Conservation (phyloP, 306 rosid genomes). For the Quercus glauca region DNA sequence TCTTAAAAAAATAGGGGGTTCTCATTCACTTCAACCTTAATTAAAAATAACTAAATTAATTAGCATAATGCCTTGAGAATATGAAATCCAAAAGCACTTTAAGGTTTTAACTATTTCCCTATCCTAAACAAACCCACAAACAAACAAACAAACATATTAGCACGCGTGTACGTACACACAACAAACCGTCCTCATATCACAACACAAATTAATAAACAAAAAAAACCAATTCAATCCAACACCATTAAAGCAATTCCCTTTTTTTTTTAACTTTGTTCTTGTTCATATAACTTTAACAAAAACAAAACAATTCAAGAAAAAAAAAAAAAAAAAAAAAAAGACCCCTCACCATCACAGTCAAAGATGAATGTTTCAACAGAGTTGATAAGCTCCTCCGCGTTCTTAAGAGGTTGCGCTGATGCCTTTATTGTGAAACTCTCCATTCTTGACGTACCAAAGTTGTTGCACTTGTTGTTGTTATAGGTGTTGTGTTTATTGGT, state of each 20-base stretch:
- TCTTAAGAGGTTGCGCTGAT: constrained; percentile 68
- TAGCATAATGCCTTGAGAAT: background rate
- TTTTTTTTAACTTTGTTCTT: background rate
- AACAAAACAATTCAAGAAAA: background rate
- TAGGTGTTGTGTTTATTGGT: background rate
- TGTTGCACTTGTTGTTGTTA: background rate
- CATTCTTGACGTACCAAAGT: constrained; percentile 40
- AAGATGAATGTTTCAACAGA: constrained; percentile 94
- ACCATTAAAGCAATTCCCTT: background rate
- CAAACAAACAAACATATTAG: background rate
- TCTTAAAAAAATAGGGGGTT: too few relatives aligned
- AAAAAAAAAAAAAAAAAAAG: background rate
- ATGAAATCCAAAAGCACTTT: background rate
- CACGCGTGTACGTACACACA: background rate
- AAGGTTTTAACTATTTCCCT: background rate
- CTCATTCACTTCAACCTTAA: background rate
- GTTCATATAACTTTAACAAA: background rate
- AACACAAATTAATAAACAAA: background rate
- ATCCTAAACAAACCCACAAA: background rate
- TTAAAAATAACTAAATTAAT: background rate
- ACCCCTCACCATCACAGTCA: constrained; percentile 80
- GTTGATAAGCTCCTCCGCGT: constrained; percentile 78
- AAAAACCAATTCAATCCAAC: background rate
- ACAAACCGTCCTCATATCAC: too few relatives aligned
- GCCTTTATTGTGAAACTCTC: constrained; percentile 56